Base-by-base conservation (phyloP, 116 monocot genomes). In the Cymodocea nodosa region DNA sequence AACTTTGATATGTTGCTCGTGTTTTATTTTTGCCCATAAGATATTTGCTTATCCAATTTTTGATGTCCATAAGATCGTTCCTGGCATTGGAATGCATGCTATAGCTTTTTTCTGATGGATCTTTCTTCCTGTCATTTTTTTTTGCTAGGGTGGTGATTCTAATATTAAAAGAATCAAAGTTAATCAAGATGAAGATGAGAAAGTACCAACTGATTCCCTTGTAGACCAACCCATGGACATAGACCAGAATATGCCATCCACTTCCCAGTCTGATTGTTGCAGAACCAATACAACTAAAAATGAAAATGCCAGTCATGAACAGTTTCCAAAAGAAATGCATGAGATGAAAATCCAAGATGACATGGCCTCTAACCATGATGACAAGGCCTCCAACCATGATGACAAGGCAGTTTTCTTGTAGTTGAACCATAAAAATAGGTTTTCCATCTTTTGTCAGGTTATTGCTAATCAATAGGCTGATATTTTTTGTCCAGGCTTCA, bases 261-360 rank as follows among this genome's bases (percentile, higher is more conserved):
- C 63, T 70, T 71, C 78, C 69, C 75, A 79, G 66, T 65, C 55
- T 62, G 70, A 73, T 55, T 75, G 77, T 18, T 78, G 77, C 59
- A 69, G 75, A 67, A 71, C 80, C 17, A 71, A 50, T 69, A 20
- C 55, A 59, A 40, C 70, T 78, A 79, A 22, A 67, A 67, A 68
- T 68, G 84, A 84, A 73, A 69, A 76, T 30, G 34, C 72, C 49
- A 70, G 61, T 37, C 59, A 63, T 44, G 74, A 83, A 73, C 70
- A 79, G 57, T 75, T 93, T 65, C 85, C 88, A 50, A 78, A 77
- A 51, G 89, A 85, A 78, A 70, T 85, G 82, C 72, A 78, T 74
- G 82, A 73, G 22, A 89, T 85, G 80, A 82, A 71, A 70, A 80
- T 82, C 56, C 77, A 44, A 75, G 85, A 82, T 65, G 73, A 77